Percentiles rank a stretch among this genome's conserved stretches.
Conservation (phyloP, 2,329 filamentous ascomycete species). For the Aspergillus cejpii region DNA sequence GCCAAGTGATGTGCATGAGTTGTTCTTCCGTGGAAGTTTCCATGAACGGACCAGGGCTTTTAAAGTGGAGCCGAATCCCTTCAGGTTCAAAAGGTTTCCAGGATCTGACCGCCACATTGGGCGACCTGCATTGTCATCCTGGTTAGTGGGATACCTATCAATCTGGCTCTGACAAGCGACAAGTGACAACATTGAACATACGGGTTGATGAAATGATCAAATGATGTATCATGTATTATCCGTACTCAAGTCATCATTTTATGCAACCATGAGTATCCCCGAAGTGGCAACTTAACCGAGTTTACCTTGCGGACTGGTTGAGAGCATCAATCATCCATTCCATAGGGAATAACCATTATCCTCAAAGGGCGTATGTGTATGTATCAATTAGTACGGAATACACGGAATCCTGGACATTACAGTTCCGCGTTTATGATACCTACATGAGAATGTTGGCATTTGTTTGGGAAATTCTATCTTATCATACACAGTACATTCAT, state of each 20-base stretch:
- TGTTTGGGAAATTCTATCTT: not conserved
- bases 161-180: too few relatives aligned
- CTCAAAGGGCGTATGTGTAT: too few relatives aligned
- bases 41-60: slow-evolving; percentile 23
- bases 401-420: not conserved
- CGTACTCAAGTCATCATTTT: too few relatives aligned
- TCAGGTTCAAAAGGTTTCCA: slow-evolving; percentile 6
- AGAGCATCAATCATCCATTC: too few relatives aligned
- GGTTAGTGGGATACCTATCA: slow-evolving; percentile 5
- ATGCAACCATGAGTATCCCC: slow-evolving; percentile 1
- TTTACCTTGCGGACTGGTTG: too few relatives aligned
- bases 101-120: slow-evolving; percentile 24
- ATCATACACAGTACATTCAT: not conserved
- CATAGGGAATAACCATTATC: too few relatives aligned
- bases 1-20: too few relatives aligned
- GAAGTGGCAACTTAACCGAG: slow-evolving; percentile 14
- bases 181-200: too few relatives aligned
- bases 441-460: too few relatives aligned
- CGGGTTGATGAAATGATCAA: too few relatives aligned
- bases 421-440: too few relatives aligned
- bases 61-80: slow-evolving; percentile 10
- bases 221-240: not conserved
- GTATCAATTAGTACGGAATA: not conserved
- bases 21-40: slow-evolving; percentile 20
- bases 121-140: slow-evolving; percentile 14